A percentile compares a stretch with the other conserved stretches of the same genome.
Conservation (phyloP, 2,329 filamentous ascomycete species). For the Ophiostoma ulmi region DNA sequence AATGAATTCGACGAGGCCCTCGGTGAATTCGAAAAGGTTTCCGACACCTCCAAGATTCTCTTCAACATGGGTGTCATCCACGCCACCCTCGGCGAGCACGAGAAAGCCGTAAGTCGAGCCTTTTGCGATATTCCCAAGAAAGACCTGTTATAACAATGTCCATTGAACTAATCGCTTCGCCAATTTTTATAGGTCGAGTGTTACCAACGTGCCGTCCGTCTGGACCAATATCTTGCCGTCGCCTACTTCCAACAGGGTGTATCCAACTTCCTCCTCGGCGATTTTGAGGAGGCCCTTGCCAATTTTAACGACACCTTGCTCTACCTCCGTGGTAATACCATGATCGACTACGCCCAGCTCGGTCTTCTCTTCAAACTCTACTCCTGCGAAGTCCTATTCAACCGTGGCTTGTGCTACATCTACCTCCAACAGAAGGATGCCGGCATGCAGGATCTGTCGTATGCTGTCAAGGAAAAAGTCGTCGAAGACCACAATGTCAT, state of each 20-base stretch:
- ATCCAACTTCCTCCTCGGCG: slow-evolving; percentile 92
- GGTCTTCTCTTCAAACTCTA: slow-evolving; percentile 94
- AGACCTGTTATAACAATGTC: not conserved
- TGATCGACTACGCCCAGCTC: slow-evolving; percentile 96
- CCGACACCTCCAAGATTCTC: slow-evolving; percentile 94
- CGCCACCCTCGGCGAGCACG: slow-evolving; percentile 91
- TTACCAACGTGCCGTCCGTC: slow-evolving; percentile 83
- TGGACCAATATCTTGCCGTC: slow-evolving; percentile 93
- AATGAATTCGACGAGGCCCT: slow-evolving; percentile 93
- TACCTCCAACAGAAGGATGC: slow-evolving; percentile 88
- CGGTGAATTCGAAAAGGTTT: slow-evolving; percentile 75
- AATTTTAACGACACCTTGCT: slow-evolving; percentile 98
- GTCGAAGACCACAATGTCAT: slow-evolving; percentile 97
- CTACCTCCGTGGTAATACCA: slow-evolving; percentile 90
- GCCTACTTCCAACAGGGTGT: slow-evolving; percentile 98
- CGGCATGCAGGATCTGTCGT: slow-evolving; percentile 85
- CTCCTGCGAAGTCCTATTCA: slow-evolving; percentile 96
- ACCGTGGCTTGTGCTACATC: slow-evolving; percentile 93
- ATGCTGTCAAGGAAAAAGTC: slow-evolving; percentile 91
- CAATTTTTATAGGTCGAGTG: slow-evolving; percentile 66
- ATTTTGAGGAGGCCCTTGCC: slow-evolving; percentile 93
- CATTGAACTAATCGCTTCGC: slow-evolving; percentile 12
- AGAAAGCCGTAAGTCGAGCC: slow-evolving; percentile 70
- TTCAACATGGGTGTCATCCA: slow-evolving; percentile 99
- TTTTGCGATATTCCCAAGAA: not conserved